Base-by-base conservation (phyloP, 805 yeast genomes). In the Pichia membranifaciens region DNA sequence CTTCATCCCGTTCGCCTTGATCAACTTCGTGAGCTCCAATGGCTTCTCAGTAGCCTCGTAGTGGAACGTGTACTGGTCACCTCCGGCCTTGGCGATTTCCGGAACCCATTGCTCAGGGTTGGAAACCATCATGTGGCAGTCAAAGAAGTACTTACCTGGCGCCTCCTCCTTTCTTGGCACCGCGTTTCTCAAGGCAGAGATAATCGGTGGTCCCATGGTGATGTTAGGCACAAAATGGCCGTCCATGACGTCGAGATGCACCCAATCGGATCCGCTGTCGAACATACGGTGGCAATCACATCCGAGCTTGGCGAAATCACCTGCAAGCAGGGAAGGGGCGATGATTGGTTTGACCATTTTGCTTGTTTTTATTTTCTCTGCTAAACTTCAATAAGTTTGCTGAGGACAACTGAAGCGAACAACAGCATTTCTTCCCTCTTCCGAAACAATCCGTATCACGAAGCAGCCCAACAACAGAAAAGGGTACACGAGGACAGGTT, bases 71-170 rank as follows among this genome's bases (percentile, higher is more conserved):
- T 87, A 93, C 66, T 86, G 95, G 65, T 88, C 95, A 42, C 96
- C 98, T 48, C 98, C 98, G 39, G 90, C 91, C 54, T 83, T 79
- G 39, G 95, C 97, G 58, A 93, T 82, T 52, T 85, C 95, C 43
- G 78, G 84, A 48, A 93, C 93, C 98, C 98, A 93, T 61, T 82
- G 81, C 62, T 87, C 95, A 15, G 99, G 99, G 48, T 75, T 70
- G 20, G 89, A 73, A 36, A 93, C 97, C 99, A 93, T 93, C 96
- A 93, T 90, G 69, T 93, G 99, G 68, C 98, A 91, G 66, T 93
- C 99, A 61, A 93, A 91, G 53, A 78, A 78, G 40, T 41, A 58
- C 34, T 54, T 59, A 5, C 48, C 54, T 28, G 56, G 51, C 15
- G 36, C 18, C 2, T 43, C 4, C 20, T 38, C 49, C 38, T 59